These are phyloP conservation scores for Hypomontagnella submonticulosa DNA, from an alignment of 495 filamentous ascomycete species.

Conservation along the genomic window DNA sequence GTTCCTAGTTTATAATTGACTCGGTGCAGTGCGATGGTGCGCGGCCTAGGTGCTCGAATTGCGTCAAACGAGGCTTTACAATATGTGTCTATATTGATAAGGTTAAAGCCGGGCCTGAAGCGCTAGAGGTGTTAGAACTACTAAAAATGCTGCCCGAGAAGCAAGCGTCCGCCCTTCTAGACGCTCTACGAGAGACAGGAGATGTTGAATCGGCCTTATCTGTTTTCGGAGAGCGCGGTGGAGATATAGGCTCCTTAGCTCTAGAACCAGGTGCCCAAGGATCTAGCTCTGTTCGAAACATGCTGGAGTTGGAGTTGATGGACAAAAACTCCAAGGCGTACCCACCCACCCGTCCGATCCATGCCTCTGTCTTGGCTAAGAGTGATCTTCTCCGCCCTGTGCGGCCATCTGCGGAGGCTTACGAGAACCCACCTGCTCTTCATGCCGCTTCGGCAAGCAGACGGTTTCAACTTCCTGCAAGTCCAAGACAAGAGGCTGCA, in stretches of 20 bases:
- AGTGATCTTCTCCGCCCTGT: slow-evolving; percentile 26
- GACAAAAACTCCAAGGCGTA: slow-evolving; percentile 15
- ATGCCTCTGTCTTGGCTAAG: slow-evolving; percentile 12
- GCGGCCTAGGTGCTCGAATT: slow-evolving; percentile 18
- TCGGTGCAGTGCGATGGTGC: slow-evolving; percentile 19
- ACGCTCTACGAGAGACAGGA: slow-evolving; percentile 1
- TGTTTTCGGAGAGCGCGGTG: neutral
- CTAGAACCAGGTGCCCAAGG: neutral
- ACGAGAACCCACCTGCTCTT: neutral
- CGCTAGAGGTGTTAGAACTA: slow-evolving; percentile 26
- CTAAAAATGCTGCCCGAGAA: slow-evolving; percentile 17
- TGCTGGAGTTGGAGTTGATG: slow-evolving; percentile 29
- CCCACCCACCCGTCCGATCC: slow-evolving; percentile 11
- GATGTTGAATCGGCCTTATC: slow-evolving; percentile 12
- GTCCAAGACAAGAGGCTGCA: slow-evolving; percentile 2
- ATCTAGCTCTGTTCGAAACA: neutral
- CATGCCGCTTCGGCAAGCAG: neutral
- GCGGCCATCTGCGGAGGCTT: neutral
- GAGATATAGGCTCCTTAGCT: neutral
- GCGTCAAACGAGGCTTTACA: slow-evolving; percentile 1
- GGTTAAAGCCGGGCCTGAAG: slow-evolving; percentile 17
- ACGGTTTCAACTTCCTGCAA: slow-evolving; percentile 20
- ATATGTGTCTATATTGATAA: slow-evolving; percentile 24
- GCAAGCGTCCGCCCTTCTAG: slow-evolving; percentile 6
- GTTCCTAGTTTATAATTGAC: neutral